Base-by-base conservation (phyloP, 108 stramenopile species). In the Heterococcus sp. region DNA sequence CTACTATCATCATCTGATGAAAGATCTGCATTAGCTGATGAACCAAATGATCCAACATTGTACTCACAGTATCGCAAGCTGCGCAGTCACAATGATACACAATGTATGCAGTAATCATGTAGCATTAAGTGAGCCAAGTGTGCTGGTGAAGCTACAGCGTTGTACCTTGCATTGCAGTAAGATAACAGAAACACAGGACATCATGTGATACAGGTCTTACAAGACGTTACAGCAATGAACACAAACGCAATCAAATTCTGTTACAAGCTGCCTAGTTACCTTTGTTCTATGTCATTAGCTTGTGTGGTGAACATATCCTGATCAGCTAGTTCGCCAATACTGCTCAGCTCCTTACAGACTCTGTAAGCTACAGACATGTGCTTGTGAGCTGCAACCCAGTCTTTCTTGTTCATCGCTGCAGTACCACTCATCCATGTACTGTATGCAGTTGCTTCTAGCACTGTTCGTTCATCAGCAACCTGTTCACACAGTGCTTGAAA, bases 221-320 rank as follows among this genome's bases (percentile, higher is more conserved):
- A 58, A 58, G 46, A 8, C 46, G 46, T 58, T 21, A 21, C 46
- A 21, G 14, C 46, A 58, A 21, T 58, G 46, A 8, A 21, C 46
- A 58, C n/a, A n/a, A n/a, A n/a, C n/a, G n/a, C n/a, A n/a, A n/a
- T n/a, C n/a, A n/a, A n/a, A n/a, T n/a, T n/a, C n/a, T n/a, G n/a
- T n/a, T n/a, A 21, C 46, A 58, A 21, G 46, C 46, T 58, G 14
- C 14, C 8, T 21, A 21, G 14, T 8, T 21, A 58, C 46, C 46
- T 58, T n/a, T 71, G 79, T 38, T 81, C 79, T 35, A 81, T 81
- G n/a, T 81, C 79, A 37, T 81, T 72, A 63, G 72, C 72, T 26
- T 72, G 39, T 30, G 64, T 66, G 8, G 79, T 34, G 38, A 81
- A 81, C 30, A 81, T n/a, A 72, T 81, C 79, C 70, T 81, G 79